phyloP scores from a whole-genome alignment of 176 grass and related monocot genomes.

The Ensete ventricosum region DNA sequence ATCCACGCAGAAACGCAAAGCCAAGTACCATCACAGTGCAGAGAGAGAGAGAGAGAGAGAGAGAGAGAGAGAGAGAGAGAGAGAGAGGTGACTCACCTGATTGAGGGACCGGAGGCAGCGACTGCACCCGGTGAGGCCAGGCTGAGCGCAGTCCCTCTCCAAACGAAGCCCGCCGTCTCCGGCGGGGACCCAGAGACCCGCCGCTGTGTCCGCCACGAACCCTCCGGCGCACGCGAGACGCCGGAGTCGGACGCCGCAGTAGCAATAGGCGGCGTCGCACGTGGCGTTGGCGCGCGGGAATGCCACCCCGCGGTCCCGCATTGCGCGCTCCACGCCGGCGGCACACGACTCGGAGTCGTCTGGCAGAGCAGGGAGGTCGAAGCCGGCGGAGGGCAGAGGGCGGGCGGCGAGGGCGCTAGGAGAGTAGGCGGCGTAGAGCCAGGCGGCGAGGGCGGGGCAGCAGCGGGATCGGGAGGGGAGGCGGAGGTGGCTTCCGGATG shows the following conservation, averaged over 20 bases:
- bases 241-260: constrained; percentile 69
- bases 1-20: too few species aligned
- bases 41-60: neutral
- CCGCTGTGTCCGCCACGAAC: neutral
- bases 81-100: constrained; percentile 32
- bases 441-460: constrained; percentile 79
- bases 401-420: constrained; percentile 39
- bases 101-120: constrained; percentile 63
- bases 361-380: constrained; percentile 49
- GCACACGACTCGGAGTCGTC: constrained; percentile 65
- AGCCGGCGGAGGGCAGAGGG: neutral
- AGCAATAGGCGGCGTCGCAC: constrained; percentile 71
- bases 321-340: constrained; percentile 47
- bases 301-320: constrained; percentile 32
- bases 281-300: constrained; percentile 56
- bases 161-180: constrained; percentile 26
- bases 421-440: constrained; percentile 80
- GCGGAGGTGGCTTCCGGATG: constrained; percentile 13
- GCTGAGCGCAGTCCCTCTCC: constrained; percentile 39
- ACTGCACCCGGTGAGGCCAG: constrained; percentile 54
- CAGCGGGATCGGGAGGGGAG: constrained; percentile 41
- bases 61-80: neutral
- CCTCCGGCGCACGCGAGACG: constrained; percentile 40
- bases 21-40: neutral
- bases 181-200: constrained; percentile 34